These are phyloP conservation scores for Chaetothyriales sp. DNA, from an alignment of 2,329 filamentous ascomycete genomes.

Conservation along the genomic window DNA sequence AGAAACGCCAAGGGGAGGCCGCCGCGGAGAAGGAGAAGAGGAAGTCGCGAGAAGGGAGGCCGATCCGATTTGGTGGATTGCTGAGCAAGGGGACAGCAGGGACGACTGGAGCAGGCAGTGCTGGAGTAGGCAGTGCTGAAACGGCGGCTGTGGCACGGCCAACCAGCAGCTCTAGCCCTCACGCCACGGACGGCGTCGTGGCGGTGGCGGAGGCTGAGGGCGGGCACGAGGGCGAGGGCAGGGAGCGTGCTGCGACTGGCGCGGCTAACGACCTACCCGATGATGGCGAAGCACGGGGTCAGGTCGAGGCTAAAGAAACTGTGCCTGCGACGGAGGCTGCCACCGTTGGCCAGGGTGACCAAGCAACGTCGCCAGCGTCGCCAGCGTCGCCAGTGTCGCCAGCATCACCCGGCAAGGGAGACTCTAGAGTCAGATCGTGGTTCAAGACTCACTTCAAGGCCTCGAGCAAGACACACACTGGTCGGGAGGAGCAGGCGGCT, in stretches of 20 bases:
- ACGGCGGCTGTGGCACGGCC: neutral
- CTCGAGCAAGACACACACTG: conserved; percentile 12
- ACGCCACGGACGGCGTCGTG: neutral
- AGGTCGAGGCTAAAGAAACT: neutral
- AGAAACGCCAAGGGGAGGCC: conserved; percentile 5
- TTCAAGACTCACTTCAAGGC: conserved; percentile 10
- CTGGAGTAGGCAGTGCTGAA: neutral
- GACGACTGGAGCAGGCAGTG: neutral
- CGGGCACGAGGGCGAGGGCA: too few species aligned
- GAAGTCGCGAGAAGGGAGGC: conserved; percentile 13
- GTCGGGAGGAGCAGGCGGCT: conserved; percentile 3
- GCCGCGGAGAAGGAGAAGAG: conserved; percentile 6
- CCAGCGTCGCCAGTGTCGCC: conserved; percentile 9
- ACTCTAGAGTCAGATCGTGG: conserved; percentile 15
- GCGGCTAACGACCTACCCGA: neutral
- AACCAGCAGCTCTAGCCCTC: neutral
- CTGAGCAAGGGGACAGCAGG: conserved; percentile 3
- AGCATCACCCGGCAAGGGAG: conserved; percentile 12
- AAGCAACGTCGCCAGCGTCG: neutral
- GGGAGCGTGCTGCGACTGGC: neutral
- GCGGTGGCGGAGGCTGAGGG: neutral
- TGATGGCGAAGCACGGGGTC: neutral
- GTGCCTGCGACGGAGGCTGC: conserved; percentile 1
- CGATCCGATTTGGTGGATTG: neutral
- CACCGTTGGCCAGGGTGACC: conserved; percentile 1